These are phyloP conservation scores for Phytophthora tubulina DNA, from an alignment of 352 stramenopile genomes.

Conservation along the genomic window DNA sequence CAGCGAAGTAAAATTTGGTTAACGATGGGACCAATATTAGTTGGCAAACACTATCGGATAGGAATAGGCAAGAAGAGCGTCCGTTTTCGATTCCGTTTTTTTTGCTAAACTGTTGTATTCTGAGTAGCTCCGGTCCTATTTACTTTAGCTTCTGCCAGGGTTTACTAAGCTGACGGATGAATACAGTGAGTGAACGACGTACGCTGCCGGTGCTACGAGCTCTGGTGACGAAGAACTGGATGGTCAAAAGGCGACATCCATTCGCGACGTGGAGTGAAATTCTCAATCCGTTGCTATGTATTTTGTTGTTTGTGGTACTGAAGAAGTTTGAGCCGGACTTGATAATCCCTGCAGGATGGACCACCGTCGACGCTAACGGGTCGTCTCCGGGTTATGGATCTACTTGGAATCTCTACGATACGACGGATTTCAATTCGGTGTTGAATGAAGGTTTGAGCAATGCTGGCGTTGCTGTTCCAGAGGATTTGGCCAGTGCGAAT, in stretches of 20 bases:
- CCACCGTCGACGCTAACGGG: constrained; percentile 43
- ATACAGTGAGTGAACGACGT: background rate
- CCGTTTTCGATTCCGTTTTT: constrained; percentile 38
- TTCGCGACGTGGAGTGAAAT: constrained; percentile 74
- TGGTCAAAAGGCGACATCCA: constrained; percentile 73
- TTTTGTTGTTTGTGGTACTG: constrained; percentile 74
- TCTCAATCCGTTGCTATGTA: constrained; percentile 73
- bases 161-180: constrained; percentile 10
- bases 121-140: background rate
- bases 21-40: background rate
- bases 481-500: constrained; percentile 9
- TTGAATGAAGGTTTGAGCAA: constrained; percentile 36
- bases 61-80: constrained; percentile 24
- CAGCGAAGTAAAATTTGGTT: background rate
- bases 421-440: constrained; percentile 19
- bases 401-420: constrained; percentile 56
- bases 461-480: constrained; percentile 27
- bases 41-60: background rate
- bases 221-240: constrained; percentile 80
- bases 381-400: constrained; percentile 46
- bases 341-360: constrained; percentile 60
- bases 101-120: background rate
- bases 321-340: constrained; percentile 69
- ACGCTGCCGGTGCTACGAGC: constrained; percentile 39
- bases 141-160: constrained; percentile 9